Evolutionary conservation across 2,329 filamentous ascomycete genomes (phyloP).

Genomic region (Neurospora sp.): DNA sequence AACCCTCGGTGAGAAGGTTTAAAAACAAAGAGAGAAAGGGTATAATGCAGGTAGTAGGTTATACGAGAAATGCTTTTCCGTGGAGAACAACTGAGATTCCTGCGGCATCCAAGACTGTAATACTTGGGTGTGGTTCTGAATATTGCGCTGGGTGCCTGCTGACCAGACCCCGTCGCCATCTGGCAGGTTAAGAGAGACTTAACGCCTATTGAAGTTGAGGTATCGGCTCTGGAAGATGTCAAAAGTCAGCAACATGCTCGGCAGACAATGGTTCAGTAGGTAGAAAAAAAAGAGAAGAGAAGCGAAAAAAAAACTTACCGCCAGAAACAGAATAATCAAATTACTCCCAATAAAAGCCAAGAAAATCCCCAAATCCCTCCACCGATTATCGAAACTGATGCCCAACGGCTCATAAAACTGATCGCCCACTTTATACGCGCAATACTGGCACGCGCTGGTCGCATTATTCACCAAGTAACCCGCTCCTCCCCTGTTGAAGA

Average conservation of each 20-base stretch:
- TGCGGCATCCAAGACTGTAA: no score
- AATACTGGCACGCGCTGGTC: conserved; percentile 65
- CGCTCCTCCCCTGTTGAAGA: conserved; percentile 56
- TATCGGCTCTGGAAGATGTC: conserved; percentile 31
- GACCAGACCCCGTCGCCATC: neutral
- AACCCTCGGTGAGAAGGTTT: neutral
- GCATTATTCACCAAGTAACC: conserved; percentile 60
- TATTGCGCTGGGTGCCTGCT: no score
- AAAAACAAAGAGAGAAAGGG: neutral
- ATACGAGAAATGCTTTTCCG: neutral
- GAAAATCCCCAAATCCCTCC: conserved; percentile 77
- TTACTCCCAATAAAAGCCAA: conserved; percentile 69
- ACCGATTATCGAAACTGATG: conserved; percentile 58
- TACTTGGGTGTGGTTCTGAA: no score
- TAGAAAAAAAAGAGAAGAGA: no score
- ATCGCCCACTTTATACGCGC: conserved; percentile 69
- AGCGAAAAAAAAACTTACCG: no score
- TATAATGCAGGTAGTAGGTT: neutral
- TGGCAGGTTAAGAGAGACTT: neutral
- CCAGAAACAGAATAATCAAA: conserved; percentile 48
- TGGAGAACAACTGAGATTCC: no score
- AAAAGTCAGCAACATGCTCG: conserved; percentile 14
- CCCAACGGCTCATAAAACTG: conserved; percentile 64
- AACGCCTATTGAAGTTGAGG: conserved; percentile 44
- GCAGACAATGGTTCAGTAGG: no score